phyloP scores from a whole-genome alignment of 2,329 filamentous ascomycete species.

The Beauveria sp. region DNA sequence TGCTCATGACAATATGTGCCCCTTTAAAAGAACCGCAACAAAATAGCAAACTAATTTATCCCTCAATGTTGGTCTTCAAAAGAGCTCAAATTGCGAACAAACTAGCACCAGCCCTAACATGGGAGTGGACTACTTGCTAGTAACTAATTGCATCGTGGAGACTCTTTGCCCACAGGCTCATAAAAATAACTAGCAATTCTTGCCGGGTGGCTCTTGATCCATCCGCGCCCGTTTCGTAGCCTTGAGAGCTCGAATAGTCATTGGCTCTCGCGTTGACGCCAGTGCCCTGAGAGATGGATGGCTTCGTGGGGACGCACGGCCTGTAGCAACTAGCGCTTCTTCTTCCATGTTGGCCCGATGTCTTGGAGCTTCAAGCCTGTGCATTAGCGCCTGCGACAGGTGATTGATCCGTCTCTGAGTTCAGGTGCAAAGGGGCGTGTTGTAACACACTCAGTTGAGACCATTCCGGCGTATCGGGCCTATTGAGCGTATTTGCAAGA shows the following conservation, averaged over 20 bases:
- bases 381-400: not conserved
- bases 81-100: too few relatives aligned
- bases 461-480: not conserved
- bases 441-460: not conserved
- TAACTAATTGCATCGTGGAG: not conserved
- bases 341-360: conserved; percentile 1
- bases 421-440: not conserved
- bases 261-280: not conserved
- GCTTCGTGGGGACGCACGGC: not conserved
- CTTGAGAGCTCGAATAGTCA: not conserved
- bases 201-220: not conserved
- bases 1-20: not conserved
- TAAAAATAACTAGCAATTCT: not conserved
- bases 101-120: not conserved
- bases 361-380: not conserved
- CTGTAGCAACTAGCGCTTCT: not conserved
- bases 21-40: not conserved
- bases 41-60: not conserved
- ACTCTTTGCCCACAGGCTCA: not conserved
- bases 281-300: not conserved
- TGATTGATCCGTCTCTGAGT: not conserved
- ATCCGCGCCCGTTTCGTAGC: not conserved
- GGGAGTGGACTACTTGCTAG: not conserved
- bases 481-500: not conserved
- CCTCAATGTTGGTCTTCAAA: not conserved